Conservation (phyloP, 2,329 filamentous ascomycete genomes). For the Ophiostoma fasciatum region DNA sequence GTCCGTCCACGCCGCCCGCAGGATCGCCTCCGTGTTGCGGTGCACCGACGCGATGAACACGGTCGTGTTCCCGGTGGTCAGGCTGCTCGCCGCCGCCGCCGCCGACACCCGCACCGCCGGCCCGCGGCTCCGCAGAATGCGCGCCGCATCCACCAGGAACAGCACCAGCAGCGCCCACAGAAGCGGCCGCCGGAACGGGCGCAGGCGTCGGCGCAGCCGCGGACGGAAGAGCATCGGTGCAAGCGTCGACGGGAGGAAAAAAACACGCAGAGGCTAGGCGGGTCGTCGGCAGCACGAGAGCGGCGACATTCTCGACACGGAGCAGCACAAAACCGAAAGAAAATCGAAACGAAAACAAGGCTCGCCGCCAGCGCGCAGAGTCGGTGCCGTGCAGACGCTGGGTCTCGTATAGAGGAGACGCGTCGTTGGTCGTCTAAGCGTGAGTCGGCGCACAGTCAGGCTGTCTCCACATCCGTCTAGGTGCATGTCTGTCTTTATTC, state of each 20-base stretch:
- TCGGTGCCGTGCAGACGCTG: too few species aligned
- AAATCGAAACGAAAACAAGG: too few species aligned
- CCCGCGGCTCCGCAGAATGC: slow-evolving; percentile 8
- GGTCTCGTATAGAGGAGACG: too few species aligned
- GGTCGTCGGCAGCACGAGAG: too few species aligned
- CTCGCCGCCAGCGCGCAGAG: too few species aligned
- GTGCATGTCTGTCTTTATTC: too few species aligned
- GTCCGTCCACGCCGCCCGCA: slow-evolving; percentile 44
- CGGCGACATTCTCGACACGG: too few species aligned
- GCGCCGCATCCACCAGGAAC: slow-evolving; percentile 20
- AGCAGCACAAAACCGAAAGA: too few species aligned
- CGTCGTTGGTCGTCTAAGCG: too few species aligned
- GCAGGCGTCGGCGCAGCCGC: slow-evolving; percentile 18
- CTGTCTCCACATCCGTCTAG: too few species aligned
- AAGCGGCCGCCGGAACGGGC: slow-evolving; percentile 20
- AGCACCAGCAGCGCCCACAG: slow-evolving; percentile 18
- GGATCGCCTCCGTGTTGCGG: slow-evolving; percentile 48
- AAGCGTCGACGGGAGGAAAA: neutral
- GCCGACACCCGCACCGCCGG: slow-evolving; percentile 4
- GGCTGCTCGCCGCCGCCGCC: slow-evolving; percentile 4
- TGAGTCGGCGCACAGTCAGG: too few species aligned
- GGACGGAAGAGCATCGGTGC: slow-evolving; percentile 24
- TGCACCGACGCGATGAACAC: slow-evolving; percentile 55
- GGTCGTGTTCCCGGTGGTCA: slow-evolving; percentile 15
- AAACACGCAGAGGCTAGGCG: too few species aligned